A percentile compares a stretch with the other conserved stretches of the same genome.
These are phyloP conservation scores for Apostasia shenzhenica DNA, from an alignment of 106 monocot genomes.

Conservation along the genomic window DNA sequence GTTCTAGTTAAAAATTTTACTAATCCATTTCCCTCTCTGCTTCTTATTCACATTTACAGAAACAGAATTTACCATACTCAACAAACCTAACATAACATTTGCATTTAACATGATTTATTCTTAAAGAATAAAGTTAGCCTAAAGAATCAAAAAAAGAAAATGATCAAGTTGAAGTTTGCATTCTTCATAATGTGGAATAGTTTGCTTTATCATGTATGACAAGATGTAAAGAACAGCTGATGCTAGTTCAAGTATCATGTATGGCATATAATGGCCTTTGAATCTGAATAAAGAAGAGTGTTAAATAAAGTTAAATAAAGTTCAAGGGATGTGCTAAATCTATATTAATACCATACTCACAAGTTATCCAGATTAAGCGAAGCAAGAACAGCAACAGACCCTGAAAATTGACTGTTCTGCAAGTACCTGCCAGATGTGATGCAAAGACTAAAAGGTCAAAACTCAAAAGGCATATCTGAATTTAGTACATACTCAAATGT, in stretches of 20 bases:
- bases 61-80: too few species aligned
- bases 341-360: conserved; percentile 38
- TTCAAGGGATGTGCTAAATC: not conserved
- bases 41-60: too few species aligned
- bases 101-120: too few species aligned
- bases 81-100: too few species aligned
- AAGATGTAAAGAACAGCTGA: too few species aligned
- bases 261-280: not conserved
- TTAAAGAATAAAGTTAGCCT: too few species aligned
- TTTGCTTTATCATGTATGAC: too few species aligned
- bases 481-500: not conserved
- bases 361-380: conserved; percentile 64
- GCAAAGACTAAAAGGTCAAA: not conserved
- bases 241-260: not conserved
- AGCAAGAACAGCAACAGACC: conserved; percentile 67
- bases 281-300: not conserved
- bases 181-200: too few species aligned
- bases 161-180: too few species aligned
- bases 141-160: too few species aligned
- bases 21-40: too few species aligned
- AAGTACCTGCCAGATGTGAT: conserved; percentile 39
- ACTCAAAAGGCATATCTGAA: conserved; percentile 6
- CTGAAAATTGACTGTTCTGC: conserved; percentile 89
- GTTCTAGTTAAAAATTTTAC: too few species aligned
- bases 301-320: not conserved